A percentile compares a stretch with the other conserved stretches of the same genome.
phyloP scores from a whole-genome alignment of 208 protist species.

The Leishmania turanica region DNA sequence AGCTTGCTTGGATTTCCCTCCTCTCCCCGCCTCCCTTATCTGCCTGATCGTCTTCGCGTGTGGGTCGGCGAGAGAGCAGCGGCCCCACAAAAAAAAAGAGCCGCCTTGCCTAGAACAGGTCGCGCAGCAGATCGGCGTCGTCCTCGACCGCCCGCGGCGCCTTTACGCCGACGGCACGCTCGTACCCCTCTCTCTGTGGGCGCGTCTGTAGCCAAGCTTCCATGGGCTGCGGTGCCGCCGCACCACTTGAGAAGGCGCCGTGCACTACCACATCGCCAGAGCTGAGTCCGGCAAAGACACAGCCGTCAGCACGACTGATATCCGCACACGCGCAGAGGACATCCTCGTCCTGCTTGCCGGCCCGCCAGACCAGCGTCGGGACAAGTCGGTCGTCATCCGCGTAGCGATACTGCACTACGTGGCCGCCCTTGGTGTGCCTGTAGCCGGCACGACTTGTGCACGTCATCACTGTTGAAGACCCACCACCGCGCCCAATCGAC shows the following conservation, averaged over 20 bases:
- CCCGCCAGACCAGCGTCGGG: constrained; percentile 35
- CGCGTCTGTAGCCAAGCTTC: constrained; percentile 53
- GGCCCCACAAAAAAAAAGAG: neutral
- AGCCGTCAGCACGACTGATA: constrained; percentile 25
- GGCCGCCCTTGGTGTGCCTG: constrained; percentile 46
- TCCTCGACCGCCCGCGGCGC: constrained; percentile 33
- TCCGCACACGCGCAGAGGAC: constrained; percentile 62
- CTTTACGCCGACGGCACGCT: constrained; percentile 39
- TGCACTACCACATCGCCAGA: constrained; percentile 64
- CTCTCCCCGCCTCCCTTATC: neutral
- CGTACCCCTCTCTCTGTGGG: constrained; percentile 18
- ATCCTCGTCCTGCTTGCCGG: constrained; percentile 53
- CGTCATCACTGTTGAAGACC: constrained; percentile 36
- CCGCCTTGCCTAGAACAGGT: constrained; percentile 15
- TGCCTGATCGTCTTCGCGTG: neutral
- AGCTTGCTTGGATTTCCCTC: neutral
- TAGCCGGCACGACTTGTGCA: constrained; percentile 67
- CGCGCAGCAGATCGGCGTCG: constrained; percentile 21
- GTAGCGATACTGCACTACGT: constrained; percentile 58
- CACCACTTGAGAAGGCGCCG: constrained; percentile 2
- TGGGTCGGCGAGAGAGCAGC: neutral
- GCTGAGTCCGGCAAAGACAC: constrained; percentile 65
- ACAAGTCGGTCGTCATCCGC: constrained; percentile 1
- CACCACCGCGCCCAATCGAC: constrained; percentile 12
- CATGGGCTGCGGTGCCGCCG: neutral